Conservation (phyloP, 352 stramenopile species). For the Elongisporangium prolatum region DNA sequence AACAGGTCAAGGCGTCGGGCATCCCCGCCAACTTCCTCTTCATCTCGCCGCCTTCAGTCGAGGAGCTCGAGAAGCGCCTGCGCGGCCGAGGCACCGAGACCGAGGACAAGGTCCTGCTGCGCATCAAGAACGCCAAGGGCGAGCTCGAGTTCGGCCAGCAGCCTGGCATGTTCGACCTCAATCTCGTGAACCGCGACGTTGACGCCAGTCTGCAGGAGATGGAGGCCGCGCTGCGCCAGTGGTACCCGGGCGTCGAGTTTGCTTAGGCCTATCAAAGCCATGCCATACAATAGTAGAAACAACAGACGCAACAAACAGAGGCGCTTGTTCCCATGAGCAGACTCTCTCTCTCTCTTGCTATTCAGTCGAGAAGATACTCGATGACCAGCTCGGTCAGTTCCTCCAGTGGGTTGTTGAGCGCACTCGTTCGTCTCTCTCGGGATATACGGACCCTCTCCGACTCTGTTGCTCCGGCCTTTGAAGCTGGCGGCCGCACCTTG, state of each 20-base stretch:
- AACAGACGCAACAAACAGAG: background rate
- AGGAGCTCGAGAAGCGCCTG: constrained; percentile 92
- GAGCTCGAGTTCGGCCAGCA: constrained; percentile 91
- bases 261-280: constrained; percentile 13
- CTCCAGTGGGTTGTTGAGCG: background rate
- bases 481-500: background rate
- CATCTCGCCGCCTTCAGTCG: constrained; percentile 94
- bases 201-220: constrained; percentile 79
- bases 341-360: background rate
- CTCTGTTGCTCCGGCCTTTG: background rate
- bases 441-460: background rate
- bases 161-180: constrained; percentile 83
- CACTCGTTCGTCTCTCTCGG: background rate
- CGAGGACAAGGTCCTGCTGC: constrained; percentile 93
- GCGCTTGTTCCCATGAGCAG: constrained; percentile 5
- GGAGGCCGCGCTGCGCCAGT: constrained; percentile 56
- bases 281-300: background rate
- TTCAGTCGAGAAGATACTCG: background rate
- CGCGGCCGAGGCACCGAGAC: constrained; percentile 94
- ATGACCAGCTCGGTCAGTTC: background rate
- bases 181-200: constrained; percentile 88
- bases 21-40: constrained; percentile 95
- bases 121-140: constrained; percentile 90
- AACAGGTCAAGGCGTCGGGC: constrained; percentile 89
- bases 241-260: constrained; percentile 70